A percentile compares a stretch with the other conserved stretches of the same genome.
Evolutionary conservation across 2,329 filamentous ascomycete genomes (phyloP).

Genomic region (Boeremia lycopersici): DNA sequence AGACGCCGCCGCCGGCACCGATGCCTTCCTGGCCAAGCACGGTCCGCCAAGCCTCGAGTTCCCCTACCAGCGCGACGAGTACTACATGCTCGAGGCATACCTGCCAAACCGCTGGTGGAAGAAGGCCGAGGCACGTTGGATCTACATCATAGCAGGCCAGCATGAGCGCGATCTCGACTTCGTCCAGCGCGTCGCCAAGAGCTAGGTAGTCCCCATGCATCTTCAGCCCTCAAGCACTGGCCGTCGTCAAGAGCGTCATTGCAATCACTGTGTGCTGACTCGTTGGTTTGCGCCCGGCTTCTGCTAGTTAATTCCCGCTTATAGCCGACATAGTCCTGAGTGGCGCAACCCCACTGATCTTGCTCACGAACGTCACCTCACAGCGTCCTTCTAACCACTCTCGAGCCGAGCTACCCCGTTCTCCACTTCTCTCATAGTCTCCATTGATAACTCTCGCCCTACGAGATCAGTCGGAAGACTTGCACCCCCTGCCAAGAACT

Average conservation of each 20-base stretch:
- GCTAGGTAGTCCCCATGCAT: neutral
- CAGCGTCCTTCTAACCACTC: neutral
- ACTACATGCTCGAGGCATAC: conserved; percentile 64
- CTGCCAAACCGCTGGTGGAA: conserved; percentile 63
- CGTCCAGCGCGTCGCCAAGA: conserved; percentile 2
- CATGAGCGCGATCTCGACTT: conserved; percentile 50
- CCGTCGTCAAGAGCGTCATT: neutral
- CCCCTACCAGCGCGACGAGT: conserved; percentile 62
- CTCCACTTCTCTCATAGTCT: neutral
- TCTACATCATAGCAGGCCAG: conserved; percentile 51
- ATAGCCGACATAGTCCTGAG: conserved; percentile 7
- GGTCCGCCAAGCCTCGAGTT: conserved; percentile 61
- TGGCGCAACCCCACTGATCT: conserved; percentile 9
- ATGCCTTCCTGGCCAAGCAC: conserved; percentile 57
- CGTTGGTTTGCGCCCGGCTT: neutral
- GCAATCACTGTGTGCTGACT: neutral
- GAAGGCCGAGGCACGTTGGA: conserved; percentile 54
- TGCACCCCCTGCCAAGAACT: neutral
- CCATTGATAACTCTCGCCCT: neutral
- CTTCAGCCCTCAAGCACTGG: neutral
- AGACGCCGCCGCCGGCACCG: conserved; percentile 55
- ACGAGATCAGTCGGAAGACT: neutral
- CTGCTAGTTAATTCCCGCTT: conserved; percentile 16
- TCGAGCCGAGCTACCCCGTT: neutral
- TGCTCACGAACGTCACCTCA: conserved; percentile 3